These are phyloP conservation scores for Sugiyamaella qingdaonensis DNA, from an alignment of 805 yeast species.

Conservation along the genomic window DNA sequence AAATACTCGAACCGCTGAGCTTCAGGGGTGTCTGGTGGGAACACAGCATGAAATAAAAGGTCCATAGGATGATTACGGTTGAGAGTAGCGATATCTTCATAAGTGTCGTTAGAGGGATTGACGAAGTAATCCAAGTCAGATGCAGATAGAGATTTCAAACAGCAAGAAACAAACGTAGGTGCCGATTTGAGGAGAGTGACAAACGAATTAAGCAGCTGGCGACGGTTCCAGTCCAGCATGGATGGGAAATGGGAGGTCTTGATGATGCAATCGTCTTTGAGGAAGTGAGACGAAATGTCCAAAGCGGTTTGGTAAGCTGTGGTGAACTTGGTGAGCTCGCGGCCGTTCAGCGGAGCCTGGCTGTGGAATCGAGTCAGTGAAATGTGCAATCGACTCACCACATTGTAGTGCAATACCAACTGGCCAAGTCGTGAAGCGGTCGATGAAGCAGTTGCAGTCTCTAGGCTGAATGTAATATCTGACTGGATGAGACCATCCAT, in stretches of 20 bases:
- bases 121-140: constrained; percentile 22
- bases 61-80: constrained; percentile 28
- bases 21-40: constrained; percentile 25
- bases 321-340: constrained; percentile 20
- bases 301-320: constrained; percentile 19
- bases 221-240: constrained; percentile 23
- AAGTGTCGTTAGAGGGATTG: constrained; percentile 13
- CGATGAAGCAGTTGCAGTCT: constrained; percentile 9
- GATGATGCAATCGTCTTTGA: constrained; percentile 9
- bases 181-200: constrained; percentile 32
- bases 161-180: constrained; percentile 32
- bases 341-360: constrained; percentile 9
- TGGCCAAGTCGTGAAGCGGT: constrained; percentile 17
- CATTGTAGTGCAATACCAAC: constrained; percentile 16
- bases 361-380: constrained; percentile 12
- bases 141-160: constrained; percentile 23
- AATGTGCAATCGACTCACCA: constrained; percentile 17
- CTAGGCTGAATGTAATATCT: constrained; percentile 12
- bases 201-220: constrained; percentile 31
- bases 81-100: constrained; percentile 23
- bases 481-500: constrained; percentile 16
- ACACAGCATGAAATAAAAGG: constrained; percentile 29
- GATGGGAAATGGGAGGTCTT: constrained; percentile 14
- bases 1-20: constrained; percentile 26
- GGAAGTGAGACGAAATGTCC: constrained; percentile 17